These are phyloP conservation scores for Chalaropsis thielavioides DNA, from an alignment of 2,329 filamentous ascomycete genomes.

Conservation along the genomic window DNA sequence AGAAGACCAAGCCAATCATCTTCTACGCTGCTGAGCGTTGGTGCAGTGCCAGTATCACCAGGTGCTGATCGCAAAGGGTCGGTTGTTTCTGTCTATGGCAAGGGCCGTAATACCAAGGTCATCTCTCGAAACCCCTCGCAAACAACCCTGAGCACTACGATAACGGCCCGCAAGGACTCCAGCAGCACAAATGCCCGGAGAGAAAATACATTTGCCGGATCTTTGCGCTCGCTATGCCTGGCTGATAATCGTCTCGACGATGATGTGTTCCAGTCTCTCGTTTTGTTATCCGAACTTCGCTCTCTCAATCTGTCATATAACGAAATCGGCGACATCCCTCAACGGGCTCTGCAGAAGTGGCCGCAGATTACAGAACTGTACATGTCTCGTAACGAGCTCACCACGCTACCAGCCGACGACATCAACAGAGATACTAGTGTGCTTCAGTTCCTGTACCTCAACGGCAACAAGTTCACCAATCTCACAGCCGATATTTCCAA, in stretches of 20 bases:
- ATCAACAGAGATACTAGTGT: constrained; percentile 35
- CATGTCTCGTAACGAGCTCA: constrained; percentile 86
- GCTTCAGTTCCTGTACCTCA: constrained; percentile 83
- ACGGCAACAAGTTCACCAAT: constrained; percentile 95
- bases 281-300: constrained; percentile 65
- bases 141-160: constrained; percentile 30
- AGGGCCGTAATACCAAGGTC: constrained; percentile 73
- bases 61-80: constrained; percentile 62
- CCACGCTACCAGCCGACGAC: constrained; percentile 82
- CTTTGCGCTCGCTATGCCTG: constrained; percentile 68
- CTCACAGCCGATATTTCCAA: constrained; percentile 89
- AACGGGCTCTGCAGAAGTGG: constrained; percentile 78
- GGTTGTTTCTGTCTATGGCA: constrained; percentile 64
- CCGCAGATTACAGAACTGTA: constrained; percentile 83
- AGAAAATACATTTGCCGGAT: constrained; percentile 75
- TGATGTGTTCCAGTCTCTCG: constrained; percentile 87
- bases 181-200: constrained; percentile 59
- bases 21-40: constrained; percentile 58
- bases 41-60: constrained; percentile 51
- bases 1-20: constrained; percentile 78
- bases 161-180: constrained; percentile 69
- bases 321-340: constrained; percentile 72
- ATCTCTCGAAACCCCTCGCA: constrained; percentile 48
- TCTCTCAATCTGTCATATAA: constrained; percentile 93
- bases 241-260: constrained; percentile 92